Evolutionary conservation across 768 basidiomycete species (phyloP).

Genomic region (Sistotremastrum niveocremeum): DNA sequence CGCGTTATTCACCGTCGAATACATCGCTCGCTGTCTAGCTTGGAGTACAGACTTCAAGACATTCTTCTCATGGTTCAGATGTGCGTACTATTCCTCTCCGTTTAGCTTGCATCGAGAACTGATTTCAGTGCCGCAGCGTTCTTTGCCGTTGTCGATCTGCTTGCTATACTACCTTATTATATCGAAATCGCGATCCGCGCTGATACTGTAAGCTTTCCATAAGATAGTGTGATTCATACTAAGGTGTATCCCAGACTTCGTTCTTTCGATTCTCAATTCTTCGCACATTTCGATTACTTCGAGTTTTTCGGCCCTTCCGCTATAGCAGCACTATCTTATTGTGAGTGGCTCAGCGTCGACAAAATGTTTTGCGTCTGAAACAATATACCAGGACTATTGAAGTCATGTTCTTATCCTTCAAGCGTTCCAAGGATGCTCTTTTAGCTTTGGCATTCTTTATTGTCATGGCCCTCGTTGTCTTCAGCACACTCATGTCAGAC

Average conservation of each 20-base stretch:
- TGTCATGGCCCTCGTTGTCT: conserved; percentile 73
- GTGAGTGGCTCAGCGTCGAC: conserved; percentile 26
- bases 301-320: conserved; percentile 83
- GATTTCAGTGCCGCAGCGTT: conserved; percentile 34
- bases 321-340: conserved; percentile 73
- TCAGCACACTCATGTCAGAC: conserved; percentile 69
- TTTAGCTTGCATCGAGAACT: background rate
- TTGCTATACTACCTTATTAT: conserved; percentile 82
- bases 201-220: conserved; percentile 54
- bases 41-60: conserved; percentile 56
- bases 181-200: conserved; percentile 72
- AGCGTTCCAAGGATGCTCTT: conserved; percentile 75
- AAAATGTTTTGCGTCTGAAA: background rate
- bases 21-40: conserved; percentile 56
- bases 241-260: conserved; percentile 38
- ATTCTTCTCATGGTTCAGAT: conserved; percentile 52
- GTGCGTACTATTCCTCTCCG: conserved; percentile 24
- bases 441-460: conserved; percentile 85
- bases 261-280: conserved; percentile 86
- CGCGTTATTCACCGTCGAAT: conserved; percentile 78
- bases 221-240: background rate
- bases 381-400: conserved; percentile 52
- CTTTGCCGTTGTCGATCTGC: conserved; percentile 73
- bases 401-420: conserved; percentile 84
- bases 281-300: conserved; percentile 75